These are phyloP conservation scores for Mortierella hygrophila DNA, from an alignment of 192 early-diverging fungal genomes.

Conservation along the genomic window DNA sequence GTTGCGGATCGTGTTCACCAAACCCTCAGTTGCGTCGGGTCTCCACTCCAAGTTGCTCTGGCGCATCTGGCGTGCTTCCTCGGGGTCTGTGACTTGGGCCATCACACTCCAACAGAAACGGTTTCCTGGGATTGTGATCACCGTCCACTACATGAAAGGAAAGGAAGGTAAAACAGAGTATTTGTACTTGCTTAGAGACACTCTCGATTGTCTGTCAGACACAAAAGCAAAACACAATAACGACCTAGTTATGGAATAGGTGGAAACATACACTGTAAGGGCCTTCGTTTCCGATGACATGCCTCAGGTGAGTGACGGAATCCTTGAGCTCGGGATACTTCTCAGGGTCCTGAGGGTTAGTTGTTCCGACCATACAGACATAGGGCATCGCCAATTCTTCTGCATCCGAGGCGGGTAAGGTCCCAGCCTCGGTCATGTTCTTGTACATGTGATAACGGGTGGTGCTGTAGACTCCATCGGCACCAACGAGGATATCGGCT, in stretches of 20 bases:
- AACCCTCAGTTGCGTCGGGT: conserved; percentile 4
- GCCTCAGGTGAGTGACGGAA: conserved; percentile 3
- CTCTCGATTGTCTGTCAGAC: background rate
- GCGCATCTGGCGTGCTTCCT: background rate
- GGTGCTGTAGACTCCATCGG: conserved; percentile 44
- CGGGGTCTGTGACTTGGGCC: background rate
- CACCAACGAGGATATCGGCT: conserved; percentile 51
- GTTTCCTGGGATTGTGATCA: conserved; percentile 16
- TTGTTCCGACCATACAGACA: conserved; percentile 31
- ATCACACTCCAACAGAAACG: conserved; percentile 27
- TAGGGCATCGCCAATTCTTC: conserved; percentile 15
- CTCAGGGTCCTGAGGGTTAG: conserved; percentile 17
- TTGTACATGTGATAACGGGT: conserved; percentile 31
- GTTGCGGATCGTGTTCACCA: conserved; percentile 19
- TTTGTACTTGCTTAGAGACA: no score
- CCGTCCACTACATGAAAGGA: conserved; percentile 12
- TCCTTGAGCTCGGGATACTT: conserved; percentile 17
- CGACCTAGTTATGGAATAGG: background rate
- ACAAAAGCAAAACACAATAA: background rate
- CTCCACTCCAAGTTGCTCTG: conserved; percentile 19
- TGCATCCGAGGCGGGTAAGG: conserved; percentile 7
- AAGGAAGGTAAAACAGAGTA: background rate
- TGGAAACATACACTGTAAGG: conserved; percentile 20
- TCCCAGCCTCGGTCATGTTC: background rate
- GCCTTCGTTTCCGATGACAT: conserved; percentile 20